phyloP scores from a whole-genome alignment of 495 filamentous ascomycete genomes.

The Neurospora pannonica region DNA sequence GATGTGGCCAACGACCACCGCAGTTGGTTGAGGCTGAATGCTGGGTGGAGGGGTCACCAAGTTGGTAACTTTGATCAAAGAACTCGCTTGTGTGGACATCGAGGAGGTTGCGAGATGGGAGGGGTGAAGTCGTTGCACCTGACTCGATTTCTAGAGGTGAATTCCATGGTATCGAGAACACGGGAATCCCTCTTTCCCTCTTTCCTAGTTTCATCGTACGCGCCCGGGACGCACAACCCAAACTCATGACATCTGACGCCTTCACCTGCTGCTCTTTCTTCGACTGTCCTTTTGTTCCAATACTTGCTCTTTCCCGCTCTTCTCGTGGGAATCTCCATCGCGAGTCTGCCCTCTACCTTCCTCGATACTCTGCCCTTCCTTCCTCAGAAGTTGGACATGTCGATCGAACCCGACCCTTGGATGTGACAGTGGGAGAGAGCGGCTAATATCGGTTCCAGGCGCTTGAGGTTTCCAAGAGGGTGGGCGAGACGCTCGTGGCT shows the following conservation, averaged over 20 bases:
- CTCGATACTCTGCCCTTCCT: not conserved
- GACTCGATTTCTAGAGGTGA: not conserved
- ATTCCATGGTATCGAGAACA: not conserved
- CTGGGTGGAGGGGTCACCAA: too few species aligned
- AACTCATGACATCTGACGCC: not conserved
- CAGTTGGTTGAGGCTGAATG: too few species aligned
- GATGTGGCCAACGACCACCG: too few species aligned
- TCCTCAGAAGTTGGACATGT: not conserved
- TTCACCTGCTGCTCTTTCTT: not conserved
- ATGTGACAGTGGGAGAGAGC: too few species aligned
- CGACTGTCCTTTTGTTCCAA: not conserved
- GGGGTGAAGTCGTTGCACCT: not conserved
- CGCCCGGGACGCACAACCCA: not conserved
- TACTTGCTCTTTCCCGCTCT: not conserved
- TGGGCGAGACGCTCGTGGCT: not conserved
- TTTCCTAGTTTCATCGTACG: not conserved
- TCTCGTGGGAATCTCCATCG: not conserved
- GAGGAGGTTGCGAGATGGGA: not conserved
- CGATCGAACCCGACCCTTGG: not conserved
- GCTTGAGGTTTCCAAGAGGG: not conserved
- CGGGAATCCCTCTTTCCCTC: not conserved
- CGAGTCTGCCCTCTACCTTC: not conserved
- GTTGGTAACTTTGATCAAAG: not conserved
- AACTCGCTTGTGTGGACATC: not conserved
- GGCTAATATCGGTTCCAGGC: too few species aligned